phyloP scores from a whole-genome alignment of 2,329 filamentous ascomycete species.

The Metarhizium rileyi region DNA sequence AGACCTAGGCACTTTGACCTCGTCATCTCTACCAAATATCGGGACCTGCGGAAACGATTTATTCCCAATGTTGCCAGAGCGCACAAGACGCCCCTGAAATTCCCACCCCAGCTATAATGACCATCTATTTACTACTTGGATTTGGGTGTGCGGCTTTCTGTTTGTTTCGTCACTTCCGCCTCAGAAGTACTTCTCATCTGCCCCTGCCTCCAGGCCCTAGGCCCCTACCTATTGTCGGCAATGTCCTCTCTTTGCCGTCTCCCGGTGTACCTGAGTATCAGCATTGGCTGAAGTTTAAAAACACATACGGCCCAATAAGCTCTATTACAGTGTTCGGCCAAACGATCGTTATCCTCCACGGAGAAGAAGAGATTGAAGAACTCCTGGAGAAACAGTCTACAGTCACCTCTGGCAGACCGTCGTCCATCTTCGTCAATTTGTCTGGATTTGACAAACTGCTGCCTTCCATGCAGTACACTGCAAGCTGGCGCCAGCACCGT shows the following conservation, averaged over 20 bases:
- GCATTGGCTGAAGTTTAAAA: conserved; percentile 27
- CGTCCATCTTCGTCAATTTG: conserved; percentile 8
- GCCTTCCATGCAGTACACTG: conserved; percentile 11
- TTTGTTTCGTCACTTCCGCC: not conserved
- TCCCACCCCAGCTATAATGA: no score
- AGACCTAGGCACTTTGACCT: no score
- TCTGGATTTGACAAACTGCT: conserved; percentile 14
- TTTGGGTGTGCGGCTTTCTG: not conserved
- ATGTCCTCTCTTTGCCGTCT: conserved; percentile 34
- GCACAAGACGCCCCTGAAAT: no score
- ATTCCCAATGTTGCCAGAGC: no score
- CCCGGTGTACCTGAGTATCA: conserved; percentile 18
- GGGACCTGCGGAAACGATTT: no score
- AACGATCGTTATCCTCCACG: conserved; percentile 32
- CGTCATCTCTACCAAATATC: no score
- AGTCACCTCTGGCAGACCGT: conserved; percentile 13
- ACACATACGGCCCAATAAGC: conserved; percentile 19
- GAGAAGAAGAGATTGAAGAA: conserved; percentile 23
- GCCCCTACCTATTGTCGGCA: conserved; percentile 33
- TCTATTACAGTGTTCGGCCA: conserved; percentile 16
- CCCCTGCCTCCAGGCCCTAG: conserved; percentile 18
- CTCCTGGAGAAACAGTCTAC: conserved; percentile 20
- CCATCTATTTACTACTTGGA: not conserved
- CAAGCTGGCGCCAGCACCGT: conserved; percentile 13
- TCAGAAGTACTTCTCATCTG: not conserved